A percentile compares a stretch with the other conserved stretches of the same genome.
Evolutionary conservation across 495 filamentous ascomycete species (phyloP).

Genomic region (Friedmanniomyces endolithicus): DNA sequence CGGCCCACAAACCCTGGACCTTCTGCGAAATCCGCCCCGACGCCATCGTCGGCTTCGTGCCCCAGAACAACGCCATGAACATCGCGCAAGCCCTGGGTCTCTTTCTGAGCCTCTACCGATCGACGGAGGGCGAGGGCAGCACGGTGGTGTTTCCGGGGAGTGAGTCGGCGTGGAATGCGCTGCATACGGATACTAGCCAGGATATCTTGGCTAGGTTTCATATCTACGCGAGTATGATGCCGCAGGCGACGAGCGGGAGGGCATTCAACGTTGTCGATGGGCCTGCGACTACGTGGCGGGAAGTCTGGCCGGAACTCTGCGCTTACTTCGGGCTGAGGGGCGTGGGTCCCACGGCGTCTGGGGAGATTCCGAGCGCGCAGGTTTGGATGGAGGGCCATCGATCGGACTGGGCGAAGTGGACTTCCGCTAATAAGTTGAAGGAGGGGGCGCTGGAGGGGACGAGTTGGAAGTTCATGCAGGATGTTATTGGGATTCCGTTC

Average conservation of each 20-base stretch:
- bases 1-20: slow-evolving; percentile 32
- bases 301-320: slow-evolving; percentile 30
- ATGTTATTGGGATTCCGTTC: slow-evolving; percentile 11
- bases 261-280: slow-evolving; percentile 32
- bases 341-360: neutral
- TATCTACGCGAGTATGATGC: slow-evolving; percentile 30
- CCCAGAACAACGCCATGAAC: slow-evolving; percentile 33
- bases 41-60: slow-evolving; percentile 36
- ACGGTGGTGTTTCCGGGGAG: slow-evolving; percentile 31
- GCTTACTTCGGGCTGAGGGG: slow-evolving; percentile 33
- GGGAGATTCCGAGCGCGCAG: slow-evolving; percentile 3
- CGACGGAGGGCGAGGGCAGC: slow-evolving; percentile 24
- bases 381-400: slow-evolving; percentile 11
- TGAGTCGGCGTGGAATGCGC: slow-evolving; percentile 18
- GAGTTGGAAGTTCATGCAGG: slow-evolving; percentile 13
- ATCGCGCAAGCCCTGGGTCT: slow-evolving; percentile 33
- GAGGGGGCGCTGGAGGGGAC: slow-evolving; percentile 3
- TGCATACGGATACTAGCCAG: slow-evolving; percentile 31
- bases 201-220: slow-evolving; percentile 34
- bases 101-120: slow-evolving; percentile 31
- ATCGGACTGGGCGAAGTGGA: slow-evolving; percentile 7
- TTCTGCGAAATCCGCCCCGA: slow-evolving; percentile 38
- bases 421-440: slow-evolving; percentile 5
- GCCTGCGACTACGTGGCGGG: slow-evolving; percentile 25
- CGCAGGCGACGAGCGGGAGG: slow-evolving; percentile 17